Base-by-base conservation (phyloP, 2,329 filamentous ascomycete species). In the Fusarium sororula region DNA sequence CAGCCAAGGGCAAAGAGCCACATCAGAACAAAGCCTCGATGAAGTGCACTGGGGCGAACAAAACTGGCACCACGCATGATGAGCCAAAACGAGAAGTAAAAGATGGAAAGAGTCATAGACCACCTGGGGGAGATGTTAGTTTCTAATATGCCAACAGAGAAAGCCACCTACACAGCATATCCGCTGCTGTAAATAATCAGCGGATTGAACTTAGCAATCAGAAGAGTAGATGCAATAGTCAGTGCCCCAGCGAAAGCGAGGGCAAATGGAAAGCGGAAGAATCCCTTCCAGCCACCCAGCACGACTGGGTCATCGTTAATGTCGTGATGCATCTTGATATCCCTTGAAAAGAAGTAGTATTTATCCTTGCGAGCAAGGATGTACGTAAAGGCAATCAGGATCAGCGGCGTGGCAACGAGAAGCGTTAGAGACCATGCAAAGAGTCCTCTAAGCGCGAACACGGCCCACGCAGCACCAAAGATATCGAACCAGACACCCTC, bases 401-500 rank as follows among this genome's bases (percentile, higher is more conserved):
- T 84, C 51, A 98, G 81, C 2, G 96, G 96, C 2, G 93, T 91
- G 26, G 92, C 91, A 26, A 97, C 91, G 26, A 98, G 89, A 18
- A 98, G 83, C 2, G 93, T 93, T 35, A 98, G 88, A 10, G 94
- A 95, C 83, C 96, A 90, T 7, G 94, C 95, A 82, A 98, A 98
- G 65, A 98, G 87, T 13, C 94, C 95, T 72, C 93, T 90, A 44
- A 98, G 87, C 53, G 89, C 88, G 79, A 98, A 93, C 5, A 97
- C 87, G 22, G 92, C 93, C 81, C 98, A 95, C 4, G 87, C 87
- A 63, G 87, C 89, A 48, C 96, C 96, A 74, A 97, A 96, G 13
- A 98, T 83, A 79, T 98, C 96, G 79, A 98, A 98, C 94, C 95
- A 99, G 20, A 98, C 94, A 37, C 91, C 94, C 68, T 90, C 86